These are phyloP conservation scores for Tetradesmus lagerheimii DNA, from an alignment of 139 green algal genomes.

Conservation along the genomic window DNA sequence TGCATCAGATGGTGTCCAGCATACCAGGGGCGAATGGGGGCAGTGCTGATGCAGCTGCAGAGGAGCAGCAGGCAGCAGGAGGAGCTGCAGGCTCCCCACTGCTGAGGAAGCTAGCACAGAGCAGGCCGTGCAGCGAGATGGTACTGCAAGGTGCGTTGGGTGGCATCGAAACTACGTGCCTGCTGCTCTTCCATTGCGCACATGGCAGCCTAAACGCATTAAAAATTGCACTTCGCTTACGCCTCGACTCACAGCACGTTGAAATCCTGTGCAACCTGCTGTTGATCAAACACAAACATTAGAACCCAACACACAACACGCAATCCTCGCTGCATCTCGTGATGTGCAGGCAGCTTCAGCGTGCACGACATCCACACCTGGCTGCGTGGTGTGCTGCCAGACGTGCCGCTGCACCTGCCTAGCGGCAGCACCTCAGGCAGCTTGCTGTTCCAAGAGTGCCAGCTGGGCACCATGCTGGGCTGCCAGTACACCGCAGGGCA, in stretches of 20 bases:
- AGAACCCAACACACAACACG: not conserved
- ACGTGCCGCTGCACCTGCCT: not conserved
- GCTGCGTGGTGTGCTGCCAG: constrained; percentile 26
- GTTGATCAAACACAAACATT: too few species aligned
- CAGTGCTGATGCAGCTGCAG: constrained; percentile 4
- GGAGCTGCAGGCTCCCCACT: not conserved
- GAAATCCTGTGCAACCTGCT: too few species aligned
- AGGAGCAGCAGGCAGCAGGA: not conserved
- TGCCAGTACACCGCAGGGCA: constrained; percentile 12
- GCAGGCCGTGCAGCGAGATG: constrained; percentile 32
- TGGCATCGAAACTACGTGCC: not conserved
- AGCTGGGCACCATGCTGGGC: constrained; percentile 1
- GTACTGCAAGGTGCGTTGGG: constrained; percentile 17
- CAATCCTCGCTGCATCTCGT: not conserved
- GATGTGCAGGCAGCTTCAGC: constrained; percentile 37
- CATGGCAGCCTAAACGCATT: too few species aligned
- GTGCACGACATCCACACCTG: not conserved
- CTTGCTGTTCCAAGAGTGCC: constrained; percentile 29
- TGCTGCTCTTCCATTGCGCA: not conserved
- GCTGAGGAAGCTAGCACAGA: not conserved
- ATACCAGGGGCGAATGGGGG: not conserved
- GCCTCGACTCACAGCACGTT: too few species aligned
- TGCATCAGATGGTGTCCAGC: constrained; percentile 42
- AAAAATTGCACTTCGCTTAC: too few species aligned
- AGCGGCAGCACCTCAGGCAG: not conserved